A percentile compares a stretch with the other conserved stretches of the same genome.
These are phyloP conservation scores for Fusarium sp. DNA, from an alignment of 2,329 filamentous ascomycete species.

Conservation along the genomic window DNA sequence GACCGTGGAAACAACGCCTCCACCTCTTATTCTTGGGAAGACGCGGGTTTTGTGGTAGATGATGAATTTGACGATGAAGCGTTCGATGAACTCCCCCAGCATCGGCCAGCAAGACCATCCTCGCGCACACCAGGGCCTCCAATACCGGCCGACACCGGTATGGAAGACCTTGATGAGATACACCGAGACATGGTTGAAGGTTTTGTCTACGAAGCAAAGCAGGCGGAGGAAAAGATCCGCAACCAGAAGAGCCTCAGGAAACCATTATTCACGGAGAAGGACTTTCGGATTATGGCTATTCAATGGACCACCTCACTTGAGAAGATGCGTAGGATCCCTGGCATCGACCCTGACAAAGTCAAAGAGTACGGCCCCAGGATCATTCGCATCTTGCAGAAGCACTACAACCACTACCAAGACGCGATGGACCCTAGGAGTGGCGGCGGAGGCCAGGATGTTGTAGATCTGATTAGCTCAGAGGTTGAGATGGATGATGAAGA, in stretches of 20 bases:
- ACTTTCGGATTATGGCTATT: conserved; percentile 79
- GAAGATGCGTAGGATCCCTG: conserved; percentile 71
- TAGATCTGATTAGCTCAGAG: conserved; percentile 66
- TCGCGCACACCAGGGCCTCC: conserved; percentile 60
- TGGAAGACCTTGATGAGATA: conserved; percentile 65
- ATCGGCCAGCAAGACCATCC: conserved; percentile 53
- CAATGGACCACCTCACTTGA: conserved; percentile 70
- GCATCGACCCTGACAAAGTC: conserved; percentile 72
- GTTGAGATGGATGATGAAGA: conserved; percentile 52
- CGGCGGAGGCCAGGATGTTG: conserved; percentile 55
- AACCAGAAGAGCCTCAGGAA: conserved; percentile 66
- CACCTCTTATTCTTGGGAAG: conserved; percentile 55
- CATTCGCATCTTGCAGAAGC: conserved; percentile 65
- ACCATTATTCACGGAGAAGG: conserved; percentile 73
- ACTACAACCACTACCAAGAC: conserved; percentile 59
- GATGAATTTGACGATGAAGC: conserved; percentile 53
- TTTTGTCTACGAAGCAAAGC: conserved; percentile 73
- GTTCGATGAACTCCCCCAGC: conserved; percentile 57
- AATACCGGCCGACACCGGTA: conserved; percentile 66
- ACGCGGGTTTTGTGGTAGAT: conserved; percentile 60
- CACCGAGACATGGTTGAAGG: conserved; percentile 72
- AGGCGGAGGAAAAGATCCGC: conserved; percentile 69
- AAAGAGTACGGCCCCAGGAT: conserved; percentile 70
- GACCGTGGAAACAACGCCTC: conserved; percentile 55
- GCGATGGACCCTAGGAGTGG: conserved; percentile 57